phyloP scores from a whole-genome alignment of 768 basidiomycete species.

The Russula sp. region DNA sequence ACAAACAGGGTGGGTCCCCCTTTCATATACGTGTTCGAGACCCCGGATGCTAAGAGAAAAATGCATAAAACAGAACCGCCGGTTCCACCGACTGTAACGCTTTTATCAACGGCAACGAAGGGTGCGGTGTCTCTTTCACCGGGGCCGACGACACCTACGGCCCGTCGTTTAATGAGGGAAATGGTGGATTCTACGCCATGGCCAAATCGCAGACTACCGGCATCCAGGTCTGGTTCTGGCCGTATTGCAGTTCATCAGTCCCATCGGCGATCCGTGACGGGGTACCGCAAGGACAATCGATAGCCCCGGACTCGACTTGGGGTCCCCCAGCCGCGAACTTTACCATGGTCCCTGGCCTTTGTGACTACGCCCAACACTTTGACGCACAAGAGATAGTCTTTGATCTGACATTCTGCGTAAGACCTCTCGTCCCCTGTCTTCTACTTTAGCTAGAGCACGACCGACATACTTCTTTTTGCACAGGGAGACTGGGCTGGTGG shows the following conservation, averaged over 20 bases:
- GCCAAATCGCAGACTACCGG: slow-evolving; percentile 37
- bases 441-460: background rate
- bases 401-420: slow-evolving; percentile 58
- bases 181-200: slow-evolving; percentile 61
- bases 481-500: slow-evolving; percentile 22
- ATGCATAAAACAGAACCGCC: slow-evolving; percentile 30
- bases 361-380: slow-evolving; percentile 50
- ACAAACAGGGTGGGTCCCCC: slow-evolving; percentile 42
- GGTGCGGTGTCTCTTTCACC: slow-evolving; percentile 49
- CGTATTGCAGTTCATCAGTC: slow-evolving; percentile 38
- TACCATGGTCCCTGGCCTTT: slow-evolving; percentile 35
- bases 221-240: slow-evolving; percentile 60
- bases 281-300: background rate
- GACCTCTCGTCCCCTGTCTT: slow-evolving; percentile 20
- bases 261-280: slow-evolving; percentile 38
- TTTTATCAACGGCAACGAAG: slow-evolving; percentile 47
- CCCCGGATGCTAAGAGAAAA: background rate
- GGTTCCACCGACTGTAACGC: slow-evolving; percentile 45
- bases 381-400: slow-evolving; percentile 49
- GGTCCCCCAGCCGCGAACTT: slow-evolving; percentile 46
- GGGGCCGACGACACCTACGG: slow-evolving; percentile 40
- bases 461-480: background rate
- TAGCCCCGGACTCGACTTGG: slow-evolving; percentile 32
- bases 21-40: background rate
- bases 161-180: slow-evolving; percentile 40